Conservation (phyloP, 495 filamentous ascomycete genomes). For the Trichoderma reesei region DNA sequence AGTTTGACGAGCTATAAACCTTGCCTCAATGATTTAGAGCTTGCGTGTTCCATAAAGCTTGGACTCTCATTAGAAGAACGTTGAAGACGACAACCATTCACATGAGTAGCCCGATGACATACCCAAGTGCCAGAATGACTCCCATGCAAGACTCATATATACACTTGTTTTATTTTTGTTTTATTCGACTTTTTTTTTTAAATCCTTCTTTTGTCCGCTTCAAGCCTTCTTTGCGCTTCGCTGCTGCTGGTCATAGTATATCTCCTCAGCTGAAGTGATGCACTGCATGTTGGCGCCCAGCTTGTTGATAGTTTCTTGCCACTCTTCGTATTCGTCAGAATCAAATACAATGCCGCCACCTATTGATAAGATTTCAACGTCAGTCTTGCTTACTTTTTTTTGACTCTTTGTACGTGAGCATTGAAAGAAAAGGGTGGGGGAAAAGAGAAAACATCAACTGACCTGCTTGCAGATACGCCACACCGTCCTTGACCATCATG, state of each 20-base stretch:
- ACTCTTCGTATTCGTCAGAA: constrained; percentile 88
- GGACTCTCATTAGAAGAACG: no score
- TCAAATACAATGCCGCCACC: constrained; percentile 98
- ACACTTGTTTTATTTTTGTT: neutral
- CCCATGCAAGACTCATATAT: neutral
- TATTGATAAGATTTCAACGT: constrained; percentile 15
- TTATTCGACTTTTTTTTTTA: neutral
- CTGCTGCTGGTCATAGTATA: constrained; percentile 43
- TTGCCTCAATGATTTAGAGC: no score
- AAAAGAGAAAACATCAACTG: constrained; percentile 15
- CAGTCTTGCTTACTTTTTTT: neutral
- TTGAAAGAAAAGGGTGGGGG: no score
- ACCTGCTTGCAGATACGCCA: constrained; percentile 86
- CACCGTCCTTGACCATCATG: constrained; percentile 85
- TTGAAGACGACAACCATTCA: no score
- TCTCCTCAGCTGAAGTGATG: constrained; percentile 73
- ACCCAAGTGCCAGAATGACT: no score
- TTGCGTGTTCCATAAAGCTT: no score
- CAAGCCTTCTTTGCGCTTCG: neutral
- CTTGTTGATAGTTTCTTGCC: constrained; percentile 96
- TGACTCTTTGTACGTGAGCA: no score
- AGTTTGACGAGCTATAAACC: no score
- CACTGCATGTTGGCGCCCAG: constrained; percentile 78
- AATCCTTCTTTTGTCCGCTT: neutral
- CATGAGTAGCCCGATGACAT: no score